Evolutionary conservation across 2,329 filamentous ascomycete genomes (phyloP), one percentile per base, ranked within the genome.

Genomic region (Beauveria scarabaeidicola): DNA sequence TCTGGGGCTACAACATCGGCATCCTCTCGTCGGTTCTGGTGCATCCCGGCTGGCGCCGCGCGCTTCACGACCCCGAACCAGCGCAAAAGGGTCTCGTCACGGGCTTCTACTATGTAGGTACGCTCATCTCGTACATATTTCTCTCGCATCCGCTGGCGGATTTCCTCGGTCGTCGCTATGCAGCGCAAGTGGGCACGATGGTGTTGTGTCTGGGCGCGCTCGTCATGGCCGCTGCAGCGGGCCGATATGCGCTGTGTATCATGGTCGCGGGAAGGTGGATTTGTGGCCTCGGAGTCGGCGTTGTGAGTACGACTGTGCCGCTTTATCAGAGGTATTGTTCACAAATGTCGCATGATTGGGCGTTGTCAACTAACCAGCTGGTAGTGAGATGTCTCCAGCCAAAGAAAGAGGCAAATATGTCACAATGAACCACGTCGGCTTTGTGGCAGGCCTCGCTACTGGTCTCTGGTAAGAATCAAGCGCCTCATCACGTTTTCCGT

Each of bases 1-100:
- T 81, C 25, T 83, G 81, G 80, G 81, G 81, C 15, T 84, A 84
- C 68, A 82, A 83, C 66, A 77, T 85, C 64, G 82, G 81, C 56
- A 75, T 85, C 47, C 72, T 84, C 19, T 79, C 80, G 1, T 81
- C 80, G 1, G 73, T 85, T 41, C 79, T 83, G 56, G 79, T 82
- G 5, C 78, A 83, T 64, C 77, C 77, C 0, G 81, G 81, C 19
- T 85, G 81, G 70, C 70, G 71, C n/a, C 68, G 73, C 19, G 71
- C 77, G 7, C 73, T 83, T 11, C 68, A 75, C 53, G 65, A 76
- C 27, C 79, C 76, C 6, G 72, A 70, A 1, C 74, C 80, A 2
- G 69, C 74, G 6, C 72, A 73, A 52, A 81, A 73, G 54, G 81
- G 81, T 8, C 68, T 80, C 43, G 77, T 85, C 65, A 83, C 81